Percentiles rank a stretch among this genome's conserved stretches.
phyloP scores from a whole-genome alignment of 495 filamentous ascomycete species.

The Penicillium maclennaniae region DNA sequence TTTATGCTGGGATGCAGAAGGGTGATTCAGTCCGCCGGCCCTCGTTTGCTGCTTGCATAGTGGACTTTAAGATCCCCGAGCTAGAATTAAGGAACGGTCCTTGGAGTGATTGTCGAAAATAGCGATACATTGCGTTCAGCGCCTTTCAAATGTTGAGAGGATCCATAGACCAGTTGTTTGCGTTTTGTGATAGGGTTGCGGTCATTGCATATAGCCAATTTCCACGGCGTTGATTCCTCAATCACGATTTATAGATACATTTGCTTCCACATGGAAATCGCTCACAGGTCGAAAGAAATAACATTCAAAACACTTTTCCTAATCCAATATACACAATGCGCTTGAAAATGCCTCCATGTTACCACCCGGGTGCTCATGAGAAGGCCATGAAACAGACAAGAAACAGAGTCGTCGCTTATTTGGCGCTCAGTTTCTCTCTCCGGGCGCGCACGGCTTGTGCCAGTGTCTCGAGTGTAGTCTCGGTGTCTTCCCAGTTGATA shows the following conservation, averaged over 20 bases:
- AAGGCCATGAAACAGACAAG: slow-evolving; percentile 6
- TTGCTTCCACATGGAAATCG: background rate
- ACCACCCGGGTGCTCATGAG: slow-evolving; percentile 9
- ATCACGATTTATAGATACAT: background rate
- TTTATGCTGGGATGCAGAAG: background rate
- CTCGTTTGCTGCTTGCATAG: slow-evolving; percentile 40
- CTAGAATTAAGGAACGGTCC: slow-evolving; percentile 21
- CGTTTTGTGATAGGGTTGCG: background rate
- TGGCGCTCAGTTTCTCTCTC: slow-evolving; percentile 32
- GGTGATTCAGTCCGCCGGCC: slow-evolving; percentile 19
- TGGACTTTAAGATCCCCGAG: slow-evolving; percentile 41
- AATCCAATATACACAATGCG: slow-evolving; percentile 6
- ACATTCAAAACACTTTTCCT: slow-evolving; percentile 13
- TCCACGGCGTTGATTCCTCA: background rate
- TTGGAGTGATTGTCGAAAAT: slow-evolving; percentile 12
- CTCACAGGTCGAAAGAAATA: background rate
- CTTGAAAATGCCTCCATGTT: slow-evolving; percentile 16
- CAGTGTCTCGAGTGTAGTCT: slow-evolving; percentile 69
- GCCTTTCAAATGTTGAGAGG: background rate
- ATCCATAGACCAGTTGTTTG: background rate
- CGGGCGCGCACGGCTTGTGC: slow-evolving; percentile 72
- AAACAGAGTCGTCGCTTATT: slow-evolving; percentile 13
- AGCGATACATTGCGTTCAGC: background rate
- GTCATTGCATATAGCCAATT: background rate
- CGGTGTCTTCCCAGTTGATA: slow-evolving; percentile 93